Conservation (phyloP, 164 flowering plant genomes). For the Saururus chinensis region DNA sequence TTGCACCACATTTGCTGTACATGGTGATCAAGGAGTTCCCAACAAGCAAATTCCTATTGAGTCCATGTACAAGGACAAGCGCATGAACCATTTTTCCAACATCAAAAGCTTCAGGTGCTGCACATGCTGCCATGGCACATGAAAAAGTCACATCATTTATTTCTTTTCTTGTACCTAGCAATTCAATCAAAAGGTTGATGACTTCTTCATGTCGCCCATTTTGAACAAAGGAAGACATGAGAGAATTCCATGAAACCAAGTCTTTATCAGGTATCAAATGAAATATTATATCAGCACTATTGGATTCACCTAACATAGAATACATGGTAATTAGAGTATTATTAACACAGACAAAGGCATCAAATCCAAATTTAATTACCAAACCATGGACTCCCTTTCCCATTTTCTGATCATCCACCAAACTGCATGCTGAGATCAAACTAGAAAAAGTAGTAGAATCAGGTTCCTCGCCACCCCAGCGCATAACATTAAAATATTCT, state of each 20-base stretch:
- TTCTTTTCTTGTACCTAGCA: conserved; percentile 18
- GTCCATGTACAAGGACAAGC: conserved; percentile 34
- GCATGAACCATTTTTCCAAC: conserved; percentile 53
- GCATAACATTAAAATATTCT: conserved; percentile 41
- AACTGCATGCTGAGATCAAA: conserved; percentile 40
- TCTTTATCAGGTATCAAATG: conserved; percentile 46
- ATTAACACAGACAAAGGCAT: conserved; percentile 37
- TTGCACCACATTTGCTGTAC: conserved; percentile 51
- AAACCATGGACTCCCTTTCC: conserved; percentile 62
- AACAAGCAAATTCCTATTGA: conserved; percentile 41
- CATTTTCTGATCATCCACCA: conserved; percentile 39
- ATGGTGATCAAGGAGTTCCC: conserved; percentile 73
- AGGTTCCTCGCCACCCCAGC: conserved; percentile 25
- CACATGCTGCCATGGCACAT: conserved; percentile 64
- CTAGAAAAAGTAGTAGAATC: conserved; percentile 52
- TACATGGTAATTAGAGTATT: conserved; percentile 69
- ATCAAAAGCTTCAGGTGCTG: conserved; percentile 25
- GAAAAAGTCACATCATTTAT: conserved; percentile 52
- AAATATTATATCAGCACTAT: conserved; percentile 39
- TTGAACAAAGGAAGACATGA: conserved; percentile 50
- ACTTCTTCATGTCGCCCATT: conserved; percentile 32
- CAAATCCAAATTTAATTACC: conserved; percentile 38
- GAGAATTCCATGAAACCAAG: conserved; percentile 71
- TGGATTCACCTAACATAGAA: conserved; percentile 38
- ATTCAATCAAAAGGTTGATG: conserved; percentile 27